phyloP scores from a whole-genome alignment of 2,329 filamentous ascomycete genomes.

The Colletotrichum sp. region DNA sequence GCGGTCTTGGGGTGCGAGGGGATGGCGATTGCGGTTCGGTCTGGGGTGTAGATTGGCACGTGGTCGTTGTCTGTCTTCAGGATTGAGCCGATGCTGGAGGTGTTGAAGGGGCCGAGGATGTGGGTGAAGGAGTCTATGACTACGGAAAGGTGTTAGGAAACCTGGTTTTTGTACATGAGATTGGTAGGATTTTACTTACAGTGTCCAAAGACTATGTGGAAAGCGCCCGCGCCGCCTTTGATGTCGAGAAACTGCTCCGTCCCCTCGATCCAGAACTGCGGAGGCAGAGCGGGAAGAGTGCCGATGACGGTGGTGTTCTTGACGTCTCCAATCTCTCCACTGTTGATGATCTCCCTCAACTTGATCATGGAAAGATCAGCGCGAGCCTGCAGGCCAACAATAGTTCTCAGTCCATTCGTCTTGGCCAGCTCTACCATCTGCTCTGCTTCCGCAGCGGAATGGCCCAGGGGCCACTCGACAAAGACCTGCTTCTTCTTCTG shows the following conservation, averaged over 20 bases:
- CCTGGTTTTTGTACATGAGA: rapidly evolving
- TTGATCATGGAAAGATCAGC: constrained; percentile 42
- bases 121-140: constrained; percentile 36
- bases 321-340: constrained; percentile 40
- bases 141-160: not conserved
- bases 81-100: constrained; percentile 27
- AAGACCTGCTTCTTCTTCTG: constrained; percentile 57
- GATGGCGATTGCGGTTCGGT: constrained; percentile 26
- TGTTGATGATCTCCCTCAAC: constrained; percentile 44
- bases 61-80: constrained; percentile 28
- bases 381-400: constrained; percentile 53
- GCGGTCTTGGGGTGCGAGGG: constrained; percentile 28
- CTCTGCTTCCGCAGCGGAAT: constrained; percentile 42
- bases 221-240: constrained; percentile 24
- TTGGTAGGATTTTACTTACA: constrained; percentile 22
- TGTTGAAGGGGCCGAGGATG: constrained; percentile 36
- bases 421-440: constrained; percentile 46
- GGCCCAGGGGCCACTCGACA: constrained; percentile 63
- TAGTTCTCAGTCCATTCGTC: constrained; percentile 42
- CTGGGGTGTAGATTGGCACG: constrained; percentile 24
- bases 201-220: constrained; percentile 33
- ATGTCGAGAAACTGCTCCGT: constrained; percentile 27
- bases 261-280: constrained; percentile 24
- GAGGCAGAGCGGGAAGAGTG: not conserved
- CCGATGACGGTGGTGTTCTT: not conserved